Percentiles rank a stretch among this genome's conserved stretches.
phyloP scores from a whole-genome alignment of 495 filamentous ascomycete genomes.

The Copromyces sp. region DNA sequence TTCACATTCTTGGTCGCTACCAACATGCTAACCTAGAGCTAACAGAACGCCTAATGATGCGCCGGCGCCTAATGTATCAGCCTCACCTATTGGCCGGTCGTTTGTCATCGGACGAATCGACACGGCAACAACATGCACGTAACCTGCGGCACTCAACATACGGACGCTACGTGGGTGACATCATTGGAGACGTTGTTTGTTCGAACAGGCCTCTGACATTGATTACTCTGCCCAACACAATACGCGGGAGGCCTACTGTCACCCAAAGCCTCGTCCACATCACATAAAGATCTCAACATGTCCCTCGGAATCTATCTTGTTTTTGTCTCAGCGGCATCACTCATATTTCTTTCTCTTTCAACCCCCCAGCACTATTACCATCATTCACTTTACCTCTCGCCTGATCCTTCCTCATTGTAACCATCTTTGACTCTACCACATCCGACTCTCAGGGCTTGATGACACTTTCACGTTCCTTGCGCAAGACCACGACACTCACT shows the following conservation, averaged over 20 bases:
- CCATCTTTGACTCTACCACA: not conserved
- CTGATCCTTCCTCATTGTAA: not conserved
- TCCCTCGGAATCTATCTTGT: fast-evolving
- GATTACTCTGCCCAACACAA: not conserved
- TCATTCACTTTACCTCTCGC: not conserved
- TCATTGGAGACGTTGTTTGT: not conserved
- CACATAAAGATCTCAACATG: not conserved
- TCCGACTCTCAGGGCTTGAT: not conserved
- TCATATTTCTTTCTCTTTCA: fast-evolving
- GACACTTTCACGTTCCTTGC: not conserved
- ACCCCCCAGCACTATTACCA: not conserved
- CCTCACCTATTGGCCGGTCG: not conserved
- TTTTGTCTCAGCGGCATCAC: not conserved
- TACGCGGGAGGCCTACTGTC: not conserved
- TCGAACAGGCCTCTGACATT: not conserved
- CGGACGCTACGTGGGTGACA: not conserved
- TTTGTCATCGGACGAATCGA: not conserved
- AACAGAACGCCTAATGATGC: not conserved
- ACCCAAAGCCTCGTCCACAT: fast-evolving
- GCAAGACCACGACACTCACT: not conserved
- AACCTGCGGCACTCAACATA: not conserved
- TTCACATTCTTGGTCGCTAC: not conserved
- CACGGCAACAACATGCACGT: not conserved
- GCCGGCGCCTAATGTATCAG: not conserved
- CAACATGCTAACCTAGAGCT: not conserved